Conservation (phyloP, 2,329 filamentous ascomycete species). For the Chrysoporthe cubensis region DNA sequence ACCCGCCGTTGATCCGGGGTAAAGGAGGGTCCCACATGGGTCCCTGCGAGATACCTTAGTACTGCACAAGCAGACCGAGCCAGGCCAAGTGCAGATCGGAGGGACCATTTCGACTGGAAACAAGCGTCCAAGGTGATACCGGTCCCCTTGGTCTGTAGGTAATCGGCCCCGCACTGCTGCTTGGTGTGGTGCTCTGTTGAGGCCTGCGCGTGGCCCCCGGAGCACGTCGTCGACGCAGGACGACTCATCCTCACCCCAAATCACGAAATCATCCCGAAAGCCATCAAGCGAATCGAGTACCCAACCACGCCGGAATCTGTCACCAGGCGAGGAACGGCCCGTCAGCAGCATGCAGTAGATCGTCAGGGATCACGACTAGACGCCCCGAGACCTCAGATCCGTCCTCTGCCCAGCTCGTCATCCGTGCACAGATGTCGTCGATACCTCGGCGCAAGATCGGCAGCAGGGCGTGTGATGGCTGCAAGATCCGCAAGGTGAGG, state of each 20-base stretch:
- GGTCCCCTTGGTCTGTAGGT: background rate
- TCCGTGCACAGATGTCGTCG: constrained; percentile 14
- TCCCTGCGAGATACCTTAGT: background rate
- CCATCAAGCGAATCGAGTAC: constrained; percentile 10
- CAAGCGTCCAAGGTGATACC: background rate
- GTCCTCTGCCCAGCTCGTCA: background rate
- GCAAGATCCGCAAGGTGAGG: constrained; percentile 57
- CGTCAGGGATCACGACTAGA: constrained; percentile 2
- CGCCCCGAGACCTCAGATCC: background rate
- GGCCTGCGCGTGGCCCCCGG: background rate
- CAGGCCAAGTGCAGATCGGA: background rate
- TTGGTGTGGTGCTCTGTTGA: background rate
- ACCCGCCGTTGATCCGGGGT: constrained; percentile 25
- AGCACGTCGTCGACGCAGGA: background rate
- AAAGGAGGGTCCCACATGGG: background rate
- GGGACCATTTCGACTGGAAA: no score
- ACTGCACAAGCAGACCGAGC: no score
- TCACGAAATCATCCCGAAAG: constrained; percentile 17
- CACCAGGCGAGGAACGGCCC: constrained; percentile 13
- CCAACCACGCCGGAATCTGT: background rate
- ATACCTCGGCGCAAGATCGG: constrained; percentile 37
- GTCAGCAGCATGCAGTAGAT: constrained; percentile 13
- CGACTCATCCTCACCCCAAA: constrained; percentile 13
- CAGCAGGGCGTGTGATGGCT: constrained; percentile 53
- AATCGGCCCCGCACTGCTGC: background rate